These are phyloP conservation scores for Ceratocystis albifundus DNA, from an alignment of 2,329 filamentous ascomycete species.

Conservation along the genomic window DNA sequence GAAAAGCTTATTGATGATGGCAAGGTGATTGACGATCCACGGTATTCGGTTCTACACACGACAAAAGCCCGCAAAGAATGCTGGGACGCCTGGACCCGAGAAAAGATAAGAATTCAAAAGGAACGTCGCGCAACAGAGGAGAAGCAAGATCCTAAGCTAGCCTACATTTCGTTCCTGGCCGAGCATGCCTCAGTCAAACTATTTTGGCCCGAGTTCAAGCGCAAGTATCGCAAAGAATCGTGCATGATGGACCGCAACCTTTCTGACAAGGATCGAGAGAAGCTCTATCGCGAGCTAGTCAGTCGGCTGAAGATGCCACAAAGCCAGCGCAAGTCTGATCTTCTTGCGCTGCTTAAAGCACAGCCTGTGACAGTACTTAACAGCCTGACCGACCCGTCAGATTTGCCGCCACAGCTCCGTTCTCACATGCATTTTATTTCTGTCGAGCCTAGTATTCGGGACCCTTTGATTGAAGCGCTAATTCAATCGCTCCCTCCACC, in stretches of 20 bases:
- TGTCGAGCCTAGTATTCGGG: conserved; percentile 48
- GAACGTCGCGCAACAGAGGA: conserved; percentile 62
- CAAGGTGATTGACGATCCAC: conserved; percentile 67
- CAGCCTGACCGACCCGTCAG: conserved; percentile 42
- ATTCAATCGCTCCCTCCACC: conserved; percentile 53
- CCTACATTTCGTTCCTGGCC: conserved; percentile 71
- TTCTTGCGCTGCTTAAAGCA: conserved; percentile 52
- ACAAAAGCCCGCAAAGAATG: conserved; percentile 72
- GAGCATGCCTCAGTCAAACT: conserved; percentile 77
- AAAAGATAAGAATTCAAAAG: conserved; percentile 60
- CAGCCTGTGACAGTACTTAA: conserved; percentile 50
- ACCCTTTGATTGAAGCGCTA: conserved; percentile 54
- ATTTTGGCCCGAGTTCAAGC: conserved; percentile 93
- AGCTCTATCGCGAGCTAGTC: conserved; percentile 65
- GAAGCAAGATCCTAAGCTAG: conserved; percentile 71
- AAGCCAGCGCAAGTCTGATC: conserved; percentile 55
- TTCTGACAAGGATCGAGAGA: conserved; percentile 66
- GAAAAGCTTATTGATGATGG: conserved; percentile 78
- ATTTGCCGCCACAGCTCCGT: conserved; percentile 51
- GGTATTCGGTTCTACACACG: conserved; percentile 72
- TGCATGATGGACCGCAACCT: conserved; percentile 66
- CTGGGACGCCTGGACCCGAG: conserved; percentile 73
- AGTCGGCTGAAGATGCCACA: conserved; percentile 54
- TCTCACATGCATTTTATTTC: conserved; percentile 60
- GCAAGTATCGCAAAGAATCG: conserved; percentile 73